Percentiles rank a stretch among this genome's conserved stretches.
These are phyloP conservation scores for Candida albicans DNA, from an alignment of 1,139 yeast species.

Conservation along the genomic window DNA sequence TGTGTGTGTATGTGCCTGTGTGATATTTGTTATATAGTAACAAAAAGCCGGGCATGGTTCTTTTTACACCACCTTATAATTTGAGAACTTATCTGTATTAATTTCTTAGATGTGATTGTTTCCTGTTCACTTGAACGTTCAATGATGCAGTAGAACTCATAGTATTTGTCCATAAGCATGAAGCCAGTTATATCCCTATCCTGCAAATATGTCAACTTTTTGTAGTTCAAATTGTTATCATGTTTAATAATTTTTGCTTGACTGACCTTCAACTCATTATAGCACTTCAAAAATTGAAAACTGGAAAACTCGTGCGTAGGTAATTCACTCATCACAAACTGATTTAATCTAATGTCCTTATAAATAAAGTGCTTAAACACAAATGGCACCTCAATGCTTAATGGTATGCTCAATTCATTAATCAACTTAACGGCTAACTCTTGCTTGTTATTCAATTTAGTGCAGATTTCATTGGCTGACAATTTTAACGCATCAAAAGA, in stretches of 20 bases:
- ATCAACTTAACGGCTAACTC: constrained; percentile 38
- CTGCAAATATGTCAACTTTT: constrained; percentile 36
- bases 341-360: constrained; percentile 59
- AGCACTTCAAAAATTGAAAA: constrained; percentile 33
- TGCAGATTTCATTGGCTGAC: constrained; percentile 54
- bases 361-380: constrained; percentile 73
- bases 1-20: neutral
- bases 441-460: constrained; percentile 35
- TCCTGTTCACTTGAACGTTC: constrained; percentile 16
- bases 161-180: constrained; percentile 36
- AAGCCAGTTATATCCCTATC: constrained; percentile 38
- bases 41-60: constrained; percentile 35
- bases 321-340: constrained; percentile 33
- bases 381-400: constrained; percentile 10
- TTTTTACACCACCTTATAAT: constrained; percentile 44
- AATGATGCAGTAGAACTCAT: constrained; percentile 42
- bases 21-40: constrained; percentile 17
- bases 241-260: constrained; percentile 20
- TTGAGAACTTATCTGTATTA: constrained; percentile 33
- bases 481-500: constrained; percentile 74
- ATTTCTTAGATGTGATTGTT: constrained; percentile 26
- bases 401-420: constrained; percentile 26
- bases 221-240: constrained; percentile 18
- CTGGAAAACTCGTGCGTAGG: constrained; percentile 17
- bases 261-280: constrained; percentile 30